Conservation (phyloP, 1,139 yeast genomes). For the Saccharomyces hybrid region DNA sequence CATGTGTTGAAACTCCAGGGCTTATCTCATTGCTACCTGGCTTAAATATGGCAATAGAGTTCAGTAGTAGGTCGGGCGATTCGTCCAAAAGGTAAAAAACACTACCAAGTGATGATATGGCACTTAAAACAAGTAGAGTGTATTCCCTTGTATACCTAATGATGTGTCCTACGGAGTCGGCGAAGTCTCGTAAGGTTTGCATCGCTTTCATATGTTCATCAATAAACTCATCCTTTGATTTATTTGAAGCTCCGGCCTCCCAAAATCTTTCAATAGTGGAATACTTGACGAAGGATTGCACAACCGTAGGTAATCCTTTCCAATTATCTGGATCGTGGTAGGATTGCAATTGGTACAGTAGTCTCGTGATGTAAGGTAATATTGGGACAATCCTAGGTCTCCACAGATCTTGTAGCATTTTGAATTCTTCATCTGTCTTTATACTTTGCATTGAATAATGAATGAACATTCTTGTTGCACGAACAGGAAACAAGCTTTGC, state of each 20-base stretch:
- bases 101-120: constrained; percentile 83
- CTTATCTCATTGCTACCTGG: constrained; percentile 73
- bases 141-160: constrained; percentile 94
- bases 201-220: constrained; percentile 94
- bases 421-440: constrained; percentile 67
- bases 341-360: constrained; percentile 84
- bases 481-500: constrained; percentile 89
- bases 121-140: constrained; percentile 83
- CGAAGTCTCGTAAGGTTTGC: constrained; percentile 88
- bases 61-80: constrained; percentile 67
- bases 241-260: constrained; percentile 96
- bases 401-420: constrained; percentile 72
- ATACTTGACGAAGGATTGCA: constrained; percentile 80
- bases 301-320: constrained; percentile 79
- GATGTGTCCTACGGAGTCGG: constrained; percentile 97
- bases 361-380: constrained; percentile 80
- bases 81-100: constrained; percentile 82
- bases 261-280: constrained; percentile 91
- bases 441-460: constrained; percentile 93
- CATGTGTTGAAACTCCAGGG: constrained; percentile 80
- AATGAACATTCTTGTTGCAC: constrained; percentile 90
- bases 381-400: constrained; percentile 89
- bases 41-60: constrained; percentile 36
- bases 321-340: constrained; percentile 92
- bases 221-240: constrained; percentile 87